These are phyloP conservation scores for Acarospora socialis DNA, from an alignment of 2,329 filamentous ascomycete genomes.

Conservation along the genomic window DNA sequence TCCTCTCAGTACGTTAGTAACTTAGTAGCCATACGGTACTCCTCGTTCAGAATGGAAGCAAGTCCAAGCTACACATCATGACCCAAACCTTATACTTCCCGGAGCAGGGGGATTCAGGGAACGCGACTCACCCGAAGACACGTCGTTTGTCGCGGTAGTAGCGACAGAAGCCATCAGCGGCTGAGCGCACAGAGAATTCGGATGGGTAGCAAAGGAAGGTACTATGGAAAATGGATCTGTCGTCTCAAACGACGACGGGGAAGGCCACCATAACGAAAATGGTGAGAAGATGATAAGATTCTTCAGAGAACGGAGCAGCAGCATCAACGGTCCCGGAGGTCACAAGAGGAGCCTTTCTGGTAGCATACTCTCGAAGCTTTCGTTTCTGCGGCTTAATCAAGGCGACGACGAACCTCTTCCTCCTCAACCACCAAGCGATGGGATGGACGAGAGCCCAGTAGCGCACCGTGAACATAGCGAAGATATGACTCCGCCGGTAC, in stretches of 20 bases:
- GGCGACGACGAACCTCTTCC: constrained; percentile 16
- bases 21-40: too few relatives aligned
- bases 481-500: constrained; percentile 35
- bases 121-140: too few relatives aligned
- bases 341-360: constrained; percentile 46
- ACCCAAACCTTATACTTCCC: too few relatives aligned
- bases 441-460: constrained; percentile 16
- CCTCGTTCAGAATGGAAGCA: too few relatives aligned
- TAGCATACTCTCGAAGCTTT: constrained; percentile 53
- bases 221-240: constrained; percentile 7
- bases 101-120: too few relatives aligned
- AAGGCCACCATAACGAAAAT: neutral
- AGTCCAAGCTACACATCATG: too few relatives aligned
- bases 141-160: too few relatives aligned
- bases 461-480: constrained; percentile 29
- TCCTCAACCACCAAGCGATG: constrained; percentile 7
- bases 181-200: too few relatives aligned
- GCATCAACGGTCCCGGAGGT: constrained; percentile 7
- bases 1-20: too few relatives aligned
- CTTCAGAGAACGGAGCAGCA: neutral
- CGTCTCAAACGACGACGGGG: neutral
- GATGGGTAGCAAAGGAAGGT: constrained; percentile 2
- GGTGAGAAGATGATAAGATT: neutral
- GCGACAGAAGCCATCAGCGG: too few relatives aligned
- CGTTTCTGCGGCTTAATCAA: constrained; percentile 46